Conservation (phyloP, 2,329 filamentous ascomycete genomes). For the Teratosphaeria viscida region DNA sequence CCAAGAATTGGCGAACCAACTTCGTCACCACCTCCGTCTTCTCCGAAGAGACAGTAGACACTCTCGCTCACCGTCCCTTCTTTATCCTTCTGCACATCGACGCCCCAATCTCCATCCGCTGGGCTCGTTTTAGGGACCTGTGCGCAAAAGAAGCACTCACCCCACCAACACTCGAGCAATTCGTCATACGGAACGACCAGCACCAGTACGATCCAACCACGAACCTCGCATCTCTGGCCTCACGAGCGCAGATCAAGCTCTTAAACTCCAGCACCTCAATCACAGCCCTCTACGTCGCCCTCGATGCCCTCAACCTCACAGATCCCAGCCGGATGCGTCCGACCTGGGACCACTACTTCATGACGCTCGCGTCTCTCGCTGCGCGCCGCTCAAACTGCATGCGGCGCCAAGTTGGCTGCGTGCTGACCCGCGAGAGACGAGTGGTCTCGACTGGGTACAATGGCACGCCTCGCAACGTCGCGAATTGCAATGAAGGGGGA, state of each 20-base stretch:
- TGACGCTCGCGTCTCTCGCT: constrained; percentile 87
- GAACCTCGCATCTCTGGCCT: constrained; percentile 66
- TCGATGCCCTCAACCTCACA: constrained; percentile 65
- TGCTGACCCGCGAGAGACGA: constrained; percentile 72
- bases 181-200: constrained; percentile 55
- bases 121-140: constrained; percentile 61
- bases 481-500: constrained; percentile 86
- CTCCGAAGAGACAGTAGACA: constrained; percentile 61
- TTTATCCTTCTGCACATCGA: constrained; percentile 89
- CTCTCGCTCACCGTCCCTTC: constrained; percentile 70
- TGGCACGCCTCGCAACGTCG: constrained; percentile 80
- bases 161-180: constrained; percentile 47
- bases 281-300: constrained; percentile 58
- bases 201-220: constrained; percentile 59
- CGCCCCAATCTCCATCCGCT: constrained; percentile 74
- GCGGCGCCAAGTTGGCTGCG: constrained; percentile 92
- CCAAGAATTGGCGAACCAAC: constrained; percentile 66
- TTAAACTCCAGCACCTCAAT: constrained; percentile 73
- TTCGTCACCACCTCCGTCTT: constrained; percentile 83
- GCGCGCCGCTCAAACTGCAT: constrained; percentile 92
- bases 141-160: constrained; percentile 35
- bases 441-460: constrained; percentile 97
- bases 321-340: constrained; percentile 73
- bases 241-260: constrained; percentile 71
- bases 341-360: constrained; percentile 95